A percentile compares a stretch with the other conserved stretches of the same genome.
phyloP scores from a whole-genome alignment of 2,329 filamentous ascomycete species.

The Ambrosiella cleistominuta region DNA sequence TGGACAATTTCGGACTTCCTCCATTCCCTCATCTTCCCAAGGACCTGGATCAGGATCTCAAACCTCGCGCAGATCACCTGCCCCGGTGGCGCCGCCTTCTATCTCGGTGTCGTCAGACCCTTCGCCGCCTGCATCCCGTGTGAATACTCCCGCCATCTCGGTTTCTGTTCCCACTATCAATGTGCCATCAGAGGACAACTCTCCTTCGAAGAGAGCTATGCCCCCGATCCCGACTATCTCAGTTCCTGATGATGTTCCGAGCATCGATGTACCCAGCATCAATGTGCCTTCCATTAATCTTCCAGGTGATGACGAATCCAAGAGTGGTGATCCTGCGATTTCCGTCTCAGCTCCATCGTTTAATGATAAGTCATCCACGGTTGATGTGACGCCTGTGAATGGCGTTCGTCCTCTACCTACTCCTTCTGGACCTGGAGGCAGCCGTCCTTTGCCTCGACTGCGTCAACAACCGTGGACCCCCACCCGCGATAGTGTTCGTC shows the following conservation, averaged over 20 bases:
- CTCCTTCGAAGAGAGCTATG: background rate
- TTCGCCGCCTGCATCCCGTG: conserved; percentile 17
- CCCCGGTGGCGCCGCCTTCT: conserved; percentile 29
- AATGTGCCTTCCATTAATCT: conserved; percentile 24
- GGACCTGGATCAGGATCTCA: conserved; percentile 3
- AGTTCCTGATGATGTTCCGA: conserved; percentile 22
- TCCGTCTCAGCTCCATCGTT: conserved; percentile 15
- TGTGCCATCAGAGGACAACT: conserved; percentile 1
- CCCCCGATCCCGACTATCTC: conserved; percentile 29
- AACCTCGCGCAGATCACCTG: background rate
- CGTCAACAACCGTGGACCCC: conserved; percentile 43
- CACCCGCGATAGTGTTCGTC: conserved; percentile 27
- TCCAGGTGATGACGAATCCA: conserved; percentile 23
- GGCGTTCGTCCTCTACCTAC: conserved; percentile 28
- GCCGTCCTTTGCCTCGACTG: conserved; percentile 22
- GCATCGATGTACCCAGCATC: conserved; percentile 28
- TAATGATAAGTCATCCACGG: conserved; percentile 16
- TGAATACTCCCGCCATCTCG: conserved; percentile 3
- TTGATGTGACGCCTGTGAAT: background rate
- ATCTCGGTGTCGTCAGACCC: conserved; percentile 35
- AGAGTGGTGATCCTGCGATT: conserved; percentile 17
- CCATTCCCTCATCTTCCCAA: conserved; percentile 1
- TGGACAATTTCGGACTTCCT: conserved; percentile 3
- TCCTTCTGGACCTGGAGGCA: conserved; percentile 20
- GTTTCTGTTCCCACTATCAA: conserved; percentile 8